phyloP scores from a whole-genome alignment of 225 moss, liverwort and hornwort species.

The Bryoerythrophyllum caledonicum region DNA sequence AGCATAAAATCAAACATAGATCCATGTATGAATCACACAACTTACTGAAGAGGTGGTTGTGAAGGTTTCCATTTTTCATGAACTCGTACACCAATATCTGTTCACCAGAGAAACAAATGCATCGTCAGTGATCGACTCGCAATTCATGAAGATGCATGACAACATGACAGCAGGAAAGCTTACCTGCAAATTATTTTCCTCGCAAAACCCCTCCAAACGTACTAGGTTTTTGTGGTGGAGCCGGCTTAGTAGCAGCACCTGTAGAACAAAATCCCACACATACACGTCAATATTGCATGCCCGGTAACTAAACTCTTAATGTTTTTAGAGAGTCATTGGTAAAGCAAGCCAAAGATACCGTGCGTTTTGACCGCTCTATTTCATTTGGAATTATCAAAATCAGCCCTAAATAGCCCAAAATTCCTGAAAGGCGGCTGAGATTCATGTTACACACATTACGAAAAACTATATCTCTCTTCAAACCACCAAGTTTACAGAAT shows the following conservation, averaged over 20 bases:
- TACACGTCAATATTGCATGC: background rate
- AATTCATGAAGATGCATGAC: background rate
- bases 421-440: no score
- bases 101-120: background rate
- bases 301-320: no score
- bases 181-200: constrained; percentile 47
- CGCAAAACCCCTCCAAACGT: constrained; percentile 66
- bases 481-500: no score
- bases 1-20: background rate
- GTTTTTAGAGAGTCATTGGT: no score
- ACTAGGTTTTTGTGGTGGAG: constrained; percentile 71
- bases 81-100: constrained; percentile 59
- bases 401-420: no score
- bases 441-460: no score
- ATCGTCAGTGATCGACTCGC: background rate
- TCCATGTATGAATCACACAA: background rate
- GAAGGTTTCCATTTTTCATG: constrained; percentile 50
- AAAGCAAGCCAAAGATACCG: no score
- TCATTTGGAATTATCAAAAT: no score
- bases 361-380: no score
- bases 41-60: constrained; percentile 43
- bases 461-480: no score
- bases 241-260: constrained; percentile 55
- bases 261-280: background rate
- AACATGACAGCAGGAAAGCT: background rate